Evolutionary conservation across 2,329 filamentous ascomycete species (phyloP).

Genomic region (Aspergillus texensis): DNA sequence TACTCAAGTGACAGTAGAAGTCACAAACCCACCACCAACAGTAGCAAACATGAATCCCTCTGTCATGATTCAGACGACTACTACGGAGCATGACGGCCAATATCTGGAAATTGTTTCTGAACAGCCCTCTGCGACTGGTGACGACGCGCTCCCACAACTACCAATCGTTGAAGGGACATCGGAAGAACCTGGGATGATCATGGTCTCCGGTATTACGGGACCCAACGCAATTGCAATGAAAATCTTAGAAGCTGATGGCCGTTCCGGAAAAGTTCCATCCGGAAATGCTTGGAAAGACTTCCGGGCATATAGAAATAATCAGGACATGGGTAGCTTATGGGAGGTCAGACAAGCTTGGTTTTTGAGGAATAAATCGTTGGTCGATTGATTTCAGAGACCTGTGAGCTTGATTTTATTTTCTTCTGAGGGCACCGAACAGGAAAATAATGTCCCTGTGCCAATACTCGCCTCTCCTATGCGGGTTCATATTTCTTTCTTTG

Average conservation of each 20-base stretch:
- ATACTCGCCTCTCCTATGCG: no score
- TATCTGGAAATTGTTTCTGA: neutral
- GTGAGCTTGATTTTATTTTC: neutral
- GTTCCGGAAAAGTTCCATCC: conserved; percentile 32
- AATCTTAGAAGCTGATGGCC: conserved; percentile 46
- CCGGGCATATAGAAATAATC: conserved; percentile 47
- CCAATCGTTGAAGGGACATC: neutral
- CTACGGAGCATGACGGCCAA: conserved; percentile 1
- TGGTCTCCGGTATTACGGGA: conserved; percentile 31
- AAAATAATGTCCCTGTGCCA: neutral
- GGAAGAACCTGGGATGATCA: conserved; percentile 23
- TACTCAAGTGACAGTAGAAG: conserved; percentile 6
- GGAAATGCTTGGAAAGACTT: conserved; percentile 49
- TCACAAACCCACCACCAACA: neutral
- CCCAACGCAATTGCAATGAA: conserved; percentile 34
- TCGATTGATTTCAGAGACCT: neutral
- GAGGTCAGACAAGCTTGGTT: conserved; percentile 48
- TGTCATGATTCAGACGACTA: neutral
- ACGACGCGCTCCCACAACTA: neutral
- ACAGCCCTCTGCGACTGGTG: neutral
- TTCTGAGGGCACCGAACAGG: neutral
- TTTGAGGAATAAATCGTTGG: conserved; percentile 25
- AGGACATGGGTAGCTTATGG: conserved; percentile 50
- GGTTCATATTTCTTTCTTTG: neutral
- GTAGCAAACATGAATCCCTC: neutral